Evolutionary conservation across 345 rosid species (phyloP), one percentile per base, ranked within the genome.

Genomic region (Eutrema japonicum): DNA sequence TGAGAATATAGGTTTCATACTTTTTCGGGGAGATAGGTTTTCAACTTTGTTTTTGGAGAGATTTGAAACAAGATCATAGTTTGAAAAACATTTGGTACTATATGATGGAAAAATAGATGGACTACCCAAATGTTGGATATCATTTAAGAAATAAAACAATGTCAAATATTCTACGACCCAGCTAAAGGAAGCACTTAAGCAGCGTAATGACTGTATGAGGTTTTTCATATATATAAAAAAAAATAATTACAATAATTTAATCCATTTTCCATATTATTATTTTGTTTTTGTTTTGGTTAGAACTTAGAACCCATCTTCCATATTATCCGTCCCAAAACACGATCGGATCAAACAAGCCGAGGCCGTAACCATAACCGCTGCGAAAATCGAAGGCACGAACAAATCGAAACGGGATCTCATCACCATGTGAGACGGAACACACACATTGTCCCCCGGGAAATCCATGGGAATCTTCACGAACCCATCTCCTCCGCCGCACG

Each of bases 311-410:
- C 6, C 35, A 29, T 66, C 65, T 0, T 73, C 72, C 29, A 12
- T 9, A 74, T 73, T 7, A 1, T 57, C 60, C 2, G 53, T 30
- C 2, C 53, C 72, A 12, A 63, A 18, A 70, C 80, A 77, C 9
- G 80, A 70, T 50, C 80, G 65, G 75, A 77, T 33, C 66, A 77
- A 70, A 77, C 72, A 77, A 41, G 80, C 80, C 8, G 76, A 70
- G 0, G 76, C 71, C 5, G 72, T 64, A 5, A 77, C 80, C 80
- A 77, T 77, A 64, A 77, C 72, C 26, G 67, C 80, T 8, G 80
- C 71, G 41, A 77, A 77, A 50, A 77, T 2, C 2, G 80, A 49
- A 64, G 80, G 76, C 46, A 71, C 53, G 27, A 70, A 57, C 37
- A 64, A 10, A 64, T 77, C 80, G 2, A 41, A 63, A 56, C 33